These are phyloP conservation scores for Scedosporium apiospermum DNA, from an alignment of 2,329 filamentous ascomycete genomes.

Conservation along the genomic window DNA sequence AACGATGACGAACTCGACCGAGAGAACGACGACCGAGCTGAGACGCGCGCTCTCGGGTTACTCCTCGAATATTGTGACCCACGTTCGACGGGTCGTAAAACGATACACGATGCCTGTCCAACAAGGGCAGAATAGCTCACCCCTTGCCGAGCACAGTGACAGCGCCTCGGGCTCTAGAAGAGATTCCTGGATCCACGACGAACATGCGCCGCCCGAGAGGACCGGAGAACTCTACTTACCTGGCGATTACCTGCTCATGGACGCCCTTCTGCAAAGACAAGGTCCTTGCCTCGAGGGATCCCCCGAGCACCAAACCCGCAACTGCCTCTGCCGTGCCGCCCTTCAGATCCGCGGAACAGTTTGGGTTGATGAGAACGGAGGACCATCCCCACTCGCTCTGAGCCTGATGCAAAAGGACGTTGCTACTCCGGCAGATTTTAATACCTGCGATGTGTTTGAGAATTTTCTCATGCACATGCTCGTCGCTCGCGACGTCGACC, in stretches of 20 bases:
- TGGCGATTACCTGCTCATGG: conserved; percentile 37
- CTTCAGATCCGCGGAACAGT: conserved; percentile 15
- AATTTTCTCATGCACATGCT: conserved; percentile 39
- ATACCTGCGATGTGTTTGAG: conserved; percentile 29
- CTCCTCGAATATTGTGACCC: conserved; percentile 22
- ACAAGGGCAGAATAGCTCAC: conserved; percentile 2
- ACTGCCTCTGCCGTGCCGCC: conserved; percentile 20
- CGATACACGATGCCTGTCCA: conserved; percentile 23
- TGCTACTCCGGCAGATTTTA: conserved; percentile 9
- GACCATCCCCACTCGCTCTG: conserved; percentile 9
- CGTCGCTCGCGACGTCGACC: conserved; percentile 24
- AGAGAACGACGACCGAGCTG: conserved; percentile 26
- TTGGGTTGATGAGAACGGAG: conserved; percentile 19
- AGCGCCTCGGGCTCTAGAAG: conserved; percentile 8
- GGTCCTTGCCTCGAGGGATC: conserved; percentile 13
- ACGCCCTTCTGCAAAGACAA: conserved; percentile 10
- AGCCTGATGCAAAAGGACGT: conserved; percentile 1
- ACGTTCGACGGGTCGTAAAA: conserved; percentile 29
- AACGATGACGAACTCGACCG: conserved; percentile 27
- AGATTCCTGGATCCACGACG: conserved; percentile 20
- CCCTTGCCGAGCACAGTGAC: not conserved
- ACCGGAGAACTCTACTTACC: conserved; percentile 24
- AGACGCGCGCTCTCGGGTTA: conserved; percentile 22
- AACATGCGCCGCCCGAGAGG: conserved; percentile 14
- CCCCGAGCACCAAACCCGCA: conserved; percentile 15